These are phyloP conservation scores for Corrigiola litoralis DNA, from an alignment of 179 eudicot genomes.

Conservation along the genomic window DNA sequence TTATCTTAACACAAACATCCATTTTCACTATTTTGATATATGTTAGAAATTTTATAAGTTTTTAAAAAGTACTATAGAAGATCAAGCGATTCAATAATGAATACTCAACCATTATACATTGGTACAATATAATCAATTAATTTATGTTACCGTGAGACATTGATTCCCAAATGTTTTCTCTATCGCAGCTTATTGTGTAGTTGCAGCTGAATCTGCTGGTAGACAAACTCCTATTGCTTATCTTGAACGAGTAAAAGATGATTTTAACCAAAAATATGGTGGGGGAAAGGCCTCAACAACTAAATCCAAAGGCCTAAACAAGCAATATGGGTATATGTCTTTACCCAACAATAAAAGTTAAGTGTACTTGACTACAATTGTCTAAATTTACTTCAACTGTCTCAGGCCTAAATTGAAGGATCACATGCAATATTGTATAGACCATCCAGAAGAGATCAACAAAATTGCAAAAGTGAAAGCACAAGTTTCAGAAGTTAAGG, in stretches of 20 bases:
- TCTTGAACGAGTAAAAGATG: constrained; percentile 33
- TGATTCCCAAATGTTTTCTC: background rate
- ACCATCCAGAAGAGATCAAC: constrained; percentile 34
- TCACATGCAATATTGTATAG: constrained; percentile 36
- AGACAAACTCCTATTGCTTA: constrained; percentile 36
- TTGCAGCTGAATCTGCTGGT: constrained; percentile 34
- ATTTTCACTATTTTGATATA: no score
- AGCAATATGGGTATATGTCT: constrained; percentile 29
- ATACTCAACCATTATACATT: no score
- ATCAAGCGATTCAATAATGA: no score
- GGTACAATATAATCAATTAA: no score
- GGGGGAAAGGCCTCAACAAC: constrained; percentile 31
- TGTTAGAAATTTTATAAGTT: no score
- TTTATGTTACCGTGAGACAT: no score
- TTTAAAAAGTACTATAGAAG: no score
- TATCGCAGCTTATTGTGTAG: constrained; percentile 37
- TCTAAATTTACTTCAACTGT: background rate
- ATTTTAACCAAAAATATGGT: constrained; percentile 32
- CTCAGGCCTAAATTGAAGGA: constrained; percentile 35
- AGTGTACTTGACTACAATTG: background rate
- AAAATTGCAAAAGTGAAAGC: constrained; percentile 40
- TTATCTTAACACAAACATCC: no score
- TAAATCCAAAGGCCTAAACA: constrained; percentile 33
- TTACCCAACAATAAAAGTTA: no score
- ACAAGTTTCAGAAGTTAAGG: constrained; percentile 39